Base-by-base conservation (phyloP, 192 early-diverging fungal species). In the Rhizophlyctis rosea region DNA sequence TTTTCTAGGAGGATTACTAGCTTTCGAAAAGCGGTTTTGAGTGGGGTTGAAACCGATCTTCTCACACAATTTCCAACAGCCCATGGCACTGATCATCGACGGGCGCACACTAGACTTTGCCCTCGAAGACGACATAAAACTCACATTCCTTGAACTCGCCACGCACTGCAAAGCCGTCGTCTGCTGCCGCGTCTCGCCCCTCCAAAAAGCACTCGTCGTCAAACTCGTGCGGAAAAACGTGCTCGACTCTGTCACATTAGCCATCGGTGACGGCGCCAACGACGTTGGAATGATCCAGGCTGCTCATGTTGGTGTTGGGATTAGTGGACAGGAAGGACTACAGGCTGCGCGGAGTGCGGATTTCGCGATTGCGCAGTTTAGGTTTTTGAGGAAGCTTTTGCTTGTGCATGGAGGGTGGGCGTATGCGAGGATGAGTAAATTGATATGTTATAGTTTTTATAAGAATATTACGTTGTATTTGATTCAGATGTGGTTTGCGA, bases 261-360 rank as follows among this genome's bases (percentile, higher is more conserved):
- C 96, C 1, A 99, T 99, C 69, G 96, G 96, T 34, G 96, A 99
- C 76, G 96, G 96, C 28, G 96, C 96, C 30, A 99, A 99, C 72
- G 96, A 99, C 72, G 95, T 99, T 0, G 87, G 89, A 28, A 99
- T 99, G 96, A 99, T 99, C 69, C 96, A 99, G 70, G 95, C 95
- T 21, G 95, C 95, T 7, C 95, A 98, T 64, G 91, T 98, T 13
- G 96, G 96, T 59, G 87, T 99, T 23, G 96, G 96, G 53, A 99
- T 99, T 64, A 90, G 85, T 54, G 96, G 96, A 18, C 82, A 91
- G 58, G 96, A 99, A 69, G 96, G 96, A 44, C 78, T 99, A 54
- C 96, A 99, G 64, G 96, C 96, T 9, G 95, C 95, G 2, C 83
- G 96, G 24, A 87, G 87, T 64, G 93, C 96, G 0, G 96, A 99